These are phyloP conservation scores for Daldinia childiae DNA, from an alignment of 495 filamentous ascomycete genomes.

Conservation along the genomic window DNA sequence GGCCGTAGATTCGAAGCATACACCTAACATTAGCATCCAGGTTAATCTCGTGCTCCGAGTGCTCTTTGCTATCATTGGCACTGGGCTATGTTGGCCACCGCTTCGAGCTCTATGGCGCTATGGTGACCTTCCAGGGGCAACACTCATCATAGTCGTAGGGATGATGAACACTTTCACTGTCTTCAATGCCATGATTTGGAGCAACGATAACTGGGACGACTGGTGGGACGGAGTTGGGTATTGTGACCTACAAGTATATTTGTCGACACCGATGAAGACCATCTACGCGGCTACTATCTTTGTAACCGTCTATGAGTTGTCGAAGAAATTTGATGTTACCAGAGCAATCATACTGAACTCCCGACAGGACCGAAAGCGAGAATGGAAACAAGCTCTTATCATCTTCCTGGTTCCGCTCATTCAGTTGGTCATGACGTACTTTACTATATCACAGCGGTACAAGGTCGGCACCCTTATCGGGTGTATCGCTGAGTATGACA, in stretches of 20 bases:
- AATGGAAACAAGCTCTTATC: conserved; percentile 68
- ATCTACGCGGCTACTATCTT: conserved; percentile 69
- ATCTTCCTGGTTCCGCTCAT: conserved; percentile 74
- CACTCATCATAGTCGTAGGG: conserved; percentile 71
- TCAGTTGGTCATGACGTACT: conserved; percentile 71
- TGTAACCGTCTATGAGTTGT: conserved; percentile 80
- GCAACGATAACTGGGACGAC: conserved; percentile 67
- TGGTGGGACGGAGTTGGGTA: conserved; percentile 81
- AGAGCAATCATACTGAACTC: conserved; percentile 61
- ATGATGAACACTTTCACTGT: conserved; percentile 73
- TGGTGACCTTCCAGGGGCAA: conserved; percentile 68
- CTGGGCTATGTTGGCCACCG: conserved; percentile 66
- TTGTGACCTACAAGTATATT: conserved; percentile 84
- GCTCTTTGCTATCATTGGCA: conserved; percentile 64
- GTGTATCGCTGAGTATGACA: conserved; percentile 70
- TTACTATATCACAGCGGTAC: conserved; percentile 77
- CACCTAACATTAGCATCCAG: not conserved
- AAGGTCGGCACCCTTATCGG: conserved; percentile 77
- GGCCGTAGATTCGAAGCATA: not conserved
- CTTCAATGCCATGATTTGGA: conserved; percentile 86
- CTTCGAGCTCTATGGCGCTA: conserved; percentile 65
- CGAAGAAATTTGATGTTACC: conserved; percentile 72
- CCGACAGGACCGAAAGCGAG: conserved; percentile 62
- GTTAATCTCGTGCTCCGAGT: conserved; percentile 49
- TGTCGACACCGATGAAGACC: conserved; percentile 63